Conservation (phyloP, 2,329 filamentous ascomycete species). For the Trichoderma guizhouense region DNA sequence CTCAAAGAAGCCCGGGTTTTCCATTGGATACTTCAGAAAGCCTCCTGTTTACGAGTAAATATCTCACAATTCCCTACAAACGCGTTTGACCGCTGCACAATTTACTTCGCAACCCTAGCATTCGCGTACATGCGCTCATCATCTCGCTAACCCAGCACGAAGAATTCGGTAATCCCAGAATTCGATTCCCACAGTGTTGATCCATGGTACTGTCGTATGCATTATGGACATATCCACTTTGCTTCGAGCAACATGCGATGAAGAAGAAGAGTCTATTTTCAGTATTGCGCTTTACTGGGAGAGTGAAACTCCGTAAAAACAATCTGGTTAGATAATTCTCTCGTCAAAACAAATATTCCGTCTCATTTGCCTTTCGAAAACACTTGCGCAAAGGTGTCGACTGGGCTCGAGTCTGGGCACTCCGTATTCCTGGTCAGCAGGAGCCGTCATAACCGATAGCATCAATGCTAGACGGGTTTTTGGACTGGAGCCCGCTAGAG, state of each 20-base stretch:
- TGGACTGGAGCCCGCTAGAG: background rate
- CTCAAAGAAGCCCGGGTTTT: background rate
- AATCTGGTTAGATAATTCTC: background rate
- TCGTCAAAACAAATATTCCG: background rate
- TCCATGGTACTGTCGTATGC: background rate
- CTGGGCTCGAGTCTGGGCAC: background rate
- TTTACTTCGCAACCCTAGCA: background rate
- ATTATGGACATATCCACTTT: background rate
- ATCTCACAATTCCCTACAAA: background rate
- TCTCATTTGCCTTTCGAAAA: background rate
- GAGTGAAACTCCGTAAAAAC: background rate
- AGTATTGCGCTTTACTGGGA: background rate
- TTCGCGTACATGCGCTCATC: background rate
- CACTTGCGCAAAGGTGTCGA: background rate
- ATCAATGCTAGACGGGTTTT: background rate
- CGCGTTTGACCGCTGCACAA: background rate
- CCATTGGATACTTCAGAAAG: background rate
- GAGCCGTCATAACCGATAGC: background rate
- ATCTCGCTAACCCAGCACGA: background rate
- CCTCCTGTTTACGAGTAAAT: background rate
- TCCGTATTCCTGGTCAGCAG: background rate
- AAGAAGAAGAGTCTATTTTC: background rate
- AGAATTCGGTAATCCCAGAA: background rate
- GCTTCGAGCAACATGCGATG: background rate
- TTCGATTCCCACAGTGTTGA: background rate